Evolutionary conservation across 2,329 filamentous ascomycete species (phyloP), one percentile per base, ranked within the genome.

Genomic region (Alternaria solani): DNA sequence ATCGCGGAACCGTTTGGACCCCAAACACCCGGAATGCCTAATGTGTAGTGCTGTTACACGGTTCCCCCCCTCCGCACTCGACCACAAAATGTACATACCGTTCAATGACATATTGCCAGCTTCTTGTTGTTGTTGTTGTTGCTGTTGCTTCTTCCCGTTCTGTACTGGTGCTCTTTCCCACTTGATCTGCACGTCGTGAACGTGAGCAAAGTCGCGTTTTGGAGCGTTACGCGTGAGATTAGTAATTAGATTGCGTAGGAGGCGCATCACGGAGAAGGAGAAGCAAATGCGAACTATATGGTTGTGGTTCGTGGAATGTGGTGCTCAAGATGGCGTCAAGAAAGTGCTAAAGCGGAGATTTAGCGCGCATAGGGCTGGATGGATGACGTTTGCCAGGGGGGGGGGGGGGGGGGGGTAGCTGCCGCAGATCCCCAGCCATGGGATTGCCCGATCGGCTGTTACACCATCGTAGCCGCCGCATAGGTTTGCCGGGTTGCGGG

Each of bases 161-260:
- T 39, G 38, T 3, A 18, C 28, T 11, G 47, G 7, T 5, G 18
- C 20, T 18, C 52, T 53, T 30, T 52, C 48, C 54, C 57, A 64
- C 55, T 61, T 55, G 38, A 62, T 62, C 41, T 55, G 43, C 7
- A 68, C 64, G 65, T 76, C 72, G 71, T 75, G 73, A 3, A 76
- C 73, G 49, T 73, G 69, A 16, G 73, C 73, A 63, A 64, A 74
- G 6, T 63, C 55, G 39, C 71, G 66, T 49, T 54, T 67, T 2
- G 44, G 32, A 12, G 57, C 32, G 5, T 23, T 23, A 32, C 52
- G 56, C 43, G 38, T 20, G 20, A 55, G 25, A 20, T 49, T 54
- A 18, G 43, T 43, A 23, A 59, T n/a, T 7, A 55, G 25, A 23
- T 25, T 43, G 2, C 55, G 58, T 53, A 61, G 28, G n/a, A 59